Conservation (phyloP, 1,284 basidiomycete species). For the Clitocybe nebularis region DNA sequence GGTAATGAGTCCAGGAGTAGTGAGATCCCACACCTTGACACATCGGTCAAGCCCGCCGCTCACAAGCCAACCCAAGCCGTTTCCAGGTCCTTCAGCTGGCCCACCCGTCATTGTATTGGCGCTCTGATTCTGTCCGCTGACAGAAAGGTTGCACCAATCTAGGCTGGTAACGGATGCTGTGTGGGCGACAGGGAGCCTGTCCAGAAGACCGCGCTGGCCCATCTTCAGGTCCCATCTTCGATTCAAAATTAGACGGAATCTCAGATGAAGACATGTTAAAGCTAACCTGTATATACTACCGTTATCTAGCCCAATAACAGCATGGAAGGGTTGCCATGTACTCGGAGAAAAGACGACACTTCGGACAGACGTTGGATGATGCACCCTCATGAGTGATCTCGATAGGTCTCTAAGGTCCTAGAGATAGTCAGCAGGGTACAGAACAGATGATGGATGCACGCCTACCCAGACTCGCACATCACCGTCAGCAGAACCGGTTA, state of each 20-base stretch:
- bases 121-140: slow-evolving; percentile 20
- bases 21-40: slow-evolving; percentile 86
- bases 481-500: slow-evolving; percentile 83
- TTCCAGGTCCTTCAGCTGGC: slow-evolving; percentile 23
- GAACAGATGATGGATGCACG: slow-evolving; percentile 9
- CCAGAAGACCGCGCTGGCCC: slow-evolving; percentile 67
- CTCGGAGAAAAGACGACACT: slow-evolving; percentile 72
- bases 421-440: slow-evolving; percentile 7
- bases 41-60: slow-evolving; percentile 79
- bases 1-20: slow-evolving; percentile 38
- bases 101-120: slow-evolving; percentile 14
- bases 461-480: slow-evolving; percentile 80
- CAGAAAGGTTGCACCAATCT: slow-evolving; percentile 59
- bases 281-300: slow-evolving; percentile 58
- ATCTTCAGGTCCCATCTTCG: slow-evolving; percentile 76
- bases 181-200: slow-evolving; percentile 78
- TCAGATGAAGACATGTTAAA: slow-evolving; percentile 2
- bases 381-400: slow-evolving; percentile 67
- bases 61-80: slow-evolving; percentile 72
- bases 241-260: neutral
- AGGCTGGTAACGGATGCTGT: slow-evolving; percentile 71
- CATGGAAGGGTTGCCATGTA: slow-evolving; percentile 60
- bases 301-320: slow-evolving; percentile 77
- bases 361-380: slow-evolving; percentile 69
- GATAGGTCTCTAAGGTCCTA: slow-evolving; percentile 76